Evolutionary conservation across 2,329 filamentous ascomycete genomes (phyloP).

Genomic region (Talaromyces sp.): DNA sequence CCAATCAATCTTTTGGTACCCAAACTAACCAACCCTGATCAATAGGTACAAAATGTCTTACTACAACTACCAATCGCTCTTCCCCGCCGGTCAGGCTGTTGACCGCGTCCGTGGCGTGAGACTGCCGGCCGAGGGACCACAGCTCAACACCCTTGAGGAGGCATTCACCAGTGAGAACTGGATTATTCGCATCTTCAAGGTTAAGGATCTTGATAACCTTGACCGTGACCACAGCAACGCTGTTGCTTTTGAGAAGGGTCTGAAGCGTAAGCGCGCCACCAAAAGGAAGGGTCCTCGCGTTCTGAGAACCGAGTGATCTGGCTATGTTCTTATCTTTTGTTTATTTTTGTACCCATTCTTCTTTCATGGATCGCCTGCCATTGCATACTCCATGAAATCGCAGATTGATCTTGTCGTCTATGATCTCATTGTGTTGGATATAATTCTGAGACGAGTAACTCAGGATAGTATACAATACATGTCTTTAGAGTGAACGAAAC

Average conservation of each 20-base stretch:
- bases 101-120: slow-evolving; percentile 84
- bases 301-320: slow-evolving; percentile 45
- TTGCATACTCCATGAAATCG: slow-evolving; percentile 8
- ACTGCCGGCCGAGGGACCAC: slow-evolving; percentile 81
- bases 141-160: slow-evolving; percentile 88
- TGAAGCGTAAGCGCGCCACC: slow-evolving; percentile 55
- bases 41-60: slow-evolving; percentile 99
- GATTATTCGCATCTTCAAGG: slow-evolving; percentile 99
- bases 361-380: slow-evolving; percentile 12
- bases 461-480: slow-evolving; percentile 14
- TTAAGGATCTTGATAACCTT: slow-evolving; percentile 97
- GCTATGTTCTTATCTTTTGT: slow-evolving; percentile 4
- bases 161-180: slow-evolving; percentile 99
- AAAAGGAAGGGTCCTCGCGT: slow-evolving; percentile 49
- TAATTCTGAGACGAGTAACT: slow-evolving; percentile 8
- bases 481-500: slow-evolving; percentile 1
- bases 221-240: slow-evolving; percentile 79
- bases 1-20: not conserved
- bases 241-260: slow-evolving; percentile 55
- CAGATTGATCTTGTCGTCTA: slow-evolving; percentile 13
- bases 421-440: slow-evolving; percentile 10
- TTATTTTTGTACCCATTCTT: slow-evolving; percentile 14
- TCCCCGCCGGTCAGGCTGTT: slow-evolving; percentile 84
- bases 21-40: slow-evolving; percentile 10
- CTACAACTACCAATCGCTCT: slow-evolving; percentile 92